Evolutionary conservation across 2,329 filamentous ascomycete genomes (phyloP).

Genomic region (Xenoacremonium recifei): DNA sequence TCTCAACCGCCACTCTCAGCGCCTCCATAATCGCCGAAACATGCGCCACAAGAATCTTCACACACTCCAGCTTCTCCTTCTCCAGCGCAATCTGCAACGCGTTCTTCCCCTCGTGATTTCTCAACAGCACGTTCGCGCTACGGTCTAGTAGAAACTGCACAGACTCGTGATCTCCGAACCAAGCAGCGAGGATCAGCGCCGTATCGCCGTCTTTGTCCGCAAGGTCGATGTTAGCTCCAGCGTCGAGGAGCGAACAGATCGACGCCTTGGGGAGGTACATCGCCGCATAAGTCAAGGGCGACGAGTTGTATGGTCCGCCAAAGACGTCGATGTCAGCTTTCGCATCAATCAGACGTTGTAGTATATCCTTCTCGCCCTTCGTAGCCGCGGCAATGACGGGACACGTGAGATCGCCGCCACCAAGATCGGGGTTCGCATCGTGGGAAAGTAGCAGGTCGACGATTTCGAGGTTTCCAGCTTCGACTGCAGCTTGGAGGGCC

Average conservation of each 20-base stretch:
- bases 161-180: slow-evolving; percentile 30
- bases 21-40: slow-evolving; percentile 28
- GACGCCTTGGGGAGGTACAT: slow-evolving; percentile 30
- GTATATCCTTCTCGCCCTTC: slow-evolving; percentile 32
- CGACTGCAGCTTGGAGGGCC: slow-evolving; percentile 39
- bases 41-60: slow-evolving; percentile 29
- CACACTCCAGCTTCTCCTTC: slow-evolving; percentile 27
- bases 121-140: slow-evolving; percentile 22
- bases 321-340: slow-evolving; percentile 35
- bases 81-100: background rate
- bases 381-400: slow-evolving; percentile 38
- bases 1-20: slow-evolving; percentile 28
- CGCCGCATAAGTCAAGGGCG: slow-evolving; percentile 37
- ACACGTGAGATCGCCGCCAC: slow-evolving; percentile 30
- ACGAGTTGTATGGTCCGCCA: slow-evolving; percentile 31
- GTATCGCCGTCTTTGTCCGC: slow-evolving; percentile 34
- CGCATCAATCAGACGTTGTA: slow-evolving; percentile 33
- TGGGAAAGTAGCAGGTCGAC: slow-evolving; percentile 36
- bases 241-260: slow-evolving; percentile 31
- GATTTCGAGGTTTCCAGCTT: slow-evolving; percentile 33
- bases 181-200: slow-evolving; percentile 36
- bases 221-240: slow-evolving; percentile 37
- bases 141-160: slow-evolving; percentile 33
- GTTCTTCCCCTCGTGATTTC: background rate
- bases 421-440: slow-evolving; percentile 35